Base-by-base conservation (phyloP, 352 stramenopile genomes). In the Phytophthora brassicae region DNA sequence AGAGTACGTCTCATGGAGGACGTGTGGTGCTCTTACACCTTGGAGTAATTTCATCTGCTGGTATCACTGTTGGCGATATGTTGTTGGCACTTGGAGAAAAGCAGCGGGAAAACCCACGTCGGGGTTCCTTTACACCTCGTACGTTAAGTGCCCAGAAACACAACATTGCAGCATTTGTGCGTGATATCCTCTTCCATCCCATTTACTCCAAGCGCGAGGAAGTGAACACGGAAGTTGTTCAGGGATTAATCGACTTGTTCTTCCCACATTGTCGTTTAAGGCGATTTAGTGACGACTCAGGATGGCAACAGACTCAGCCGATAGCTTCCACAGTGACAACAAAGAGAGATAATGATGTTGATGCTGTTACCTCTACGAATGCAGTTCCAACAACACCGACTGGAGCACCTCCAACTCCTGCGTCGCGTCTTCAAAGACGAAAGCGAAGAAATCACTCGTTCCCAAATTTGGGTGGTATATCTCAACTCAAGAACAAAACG, bases 111-210 rank as follows among this genome's bases (percentile, higher is more conserved):
- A 79, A 75, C 5, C 62, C 54, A 13, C 66, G 53, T 4, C 55
- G 51, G 12, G 55, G 65, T 3, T 66, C 65, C 3, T 61, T 66
- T 17, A 66, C 60, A 8, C 54, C 60, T 22, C 69, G 48, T 26
- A 67, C 63, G 12, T 48, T 68, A 4, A 70, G 62, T 14, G 59
- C 68, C 1, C 70, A 87, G 19, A 86, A 86, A 29, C 69, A 81
- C 24, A 69, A 82, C 46, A 65, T 81, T 11, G 71, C 75, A 7
- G 70, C 68, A 12, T 92, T 92, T 68, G 81, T 92, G 39, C 77
- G 84, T 1, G 81, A 92, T 48, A 85, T 90, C 50, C 56, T 92
- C 29, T 90, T 92, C 70, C 81, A 90, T 36, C 76, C 79, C 12
- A 64, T 90, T 49, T 92, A 90, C 67, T 70, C 72, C 20, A 81